Conservation (phyloP, 2,329 filamentous ascomycete genomes). For the Colletotrichum gigasporum region DNA sequence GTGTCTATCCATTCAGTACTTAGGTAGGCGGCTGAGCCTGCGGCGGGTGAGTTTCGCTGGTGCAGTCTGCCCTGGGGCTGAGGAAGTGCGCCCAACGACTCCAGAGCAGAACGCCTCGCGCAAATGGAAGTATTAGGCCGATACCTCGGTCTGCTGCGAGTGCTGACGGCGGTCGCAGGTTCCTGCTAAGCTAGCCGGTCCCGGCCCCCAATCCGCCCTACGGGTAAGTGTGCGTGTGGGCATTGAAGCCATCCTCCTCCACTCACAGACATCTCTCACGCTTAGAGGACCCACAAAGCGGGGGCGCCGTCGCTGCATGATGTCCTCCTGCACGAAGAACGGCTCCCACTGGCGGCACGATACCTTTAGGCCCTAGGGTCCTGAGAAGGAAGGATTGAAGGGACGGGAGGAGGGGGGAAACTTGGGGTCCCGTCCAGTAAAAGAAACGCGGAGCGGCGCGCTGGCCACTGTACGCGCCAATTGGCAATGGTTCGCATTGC, state of each 20-base stretch:
- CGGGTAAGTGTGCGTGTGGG: conserved; percentile 15
- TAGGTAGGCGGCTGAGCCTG: not conserved
- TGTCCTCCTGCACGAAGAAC: conserved; percentile 4
- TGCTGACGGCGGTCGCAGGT: not conserved
- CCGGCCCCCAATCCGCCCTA: conserved; percentile 21
- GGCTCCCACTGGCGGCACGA: no score
- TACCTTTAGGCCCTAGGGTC: no score
- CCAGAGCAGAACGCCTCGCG: conserved; percentile 23
- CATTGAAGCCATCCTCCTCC: not conserved
- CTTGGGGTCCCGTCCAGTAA: no score
- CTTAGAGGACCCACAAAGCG: not conserved
- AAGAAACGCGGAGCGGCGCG: not conserved
- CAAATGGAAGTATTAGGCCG: conserved; percentile 19
- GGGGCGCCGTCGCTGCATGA: conserved; percentile 2
- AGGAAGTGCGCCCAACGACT: conserved; percentile 26
- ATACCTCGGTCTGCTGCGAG: not conserved
- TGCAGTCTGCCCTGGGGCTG: conserved; percentile 24
- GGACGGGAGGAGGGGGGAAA: not conserved
- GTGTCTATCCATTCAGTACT: not conserved
- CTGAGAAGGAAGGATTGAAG: not conserved
- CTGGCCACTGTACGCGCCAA: no score
- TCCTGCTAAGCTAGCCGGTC: not conserved
- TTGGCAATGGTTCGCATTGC: no score
- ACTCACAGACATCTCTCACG: conserved; percentile 2
- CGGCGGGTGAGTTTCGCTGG: not conserved